Conservation (phyloP, 2,329 filamentous ascomycete genomes). For the Elsinoe ampelina region DNA sequence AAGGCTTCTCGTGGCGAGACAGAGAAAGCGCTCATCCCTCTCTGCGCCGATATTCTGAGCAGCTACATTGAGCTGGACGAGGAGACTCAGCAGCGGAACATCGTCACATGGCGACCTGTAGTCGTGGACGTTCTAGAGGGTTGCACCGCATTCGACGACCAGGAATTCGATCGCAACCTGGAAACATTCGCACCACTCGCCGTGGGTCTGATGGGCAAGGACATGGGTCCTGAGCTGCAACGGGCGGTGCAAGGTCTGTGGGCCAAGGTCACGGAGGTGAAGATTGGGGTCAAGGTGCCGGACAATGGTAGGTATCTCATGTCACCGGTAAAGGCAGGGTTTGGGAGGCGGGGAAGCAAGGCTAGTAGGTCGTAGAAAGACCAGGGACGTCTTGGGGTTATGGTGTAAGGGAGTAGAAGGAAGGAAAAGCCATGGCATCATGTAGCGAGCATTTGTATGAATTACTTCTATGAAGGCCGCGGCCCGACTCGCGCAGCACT, state of each 20-base stretch:
- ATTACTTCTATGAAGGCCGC: background rate
- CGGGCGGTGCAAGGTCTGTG: conserved; percentile 68
- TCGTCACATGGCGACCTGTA: conserved; percentile 91
- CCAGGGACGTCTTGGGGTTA: background rate
- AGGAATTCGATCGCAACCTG: conserved; percentile 72
- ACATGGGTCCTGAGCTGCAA: conserved; percentile 71
- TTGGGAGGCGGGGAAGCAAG: conserved; percentile 5
- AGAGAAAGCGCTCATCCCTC: conserved; percentile 81
- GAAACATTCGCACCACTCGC: conserved; percentile 76
- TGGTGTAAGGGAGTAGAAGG: conserved; percentile 3
- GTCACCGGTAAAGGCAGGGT: conserved; percentile 6
- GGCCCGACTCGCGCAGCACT: no score
- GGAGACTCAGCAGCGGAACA: conserved; percentile 93
- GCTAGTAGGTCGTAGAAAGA: conserved; percentile 9
- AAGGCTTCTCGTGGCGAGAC: conserved; percentile 71
- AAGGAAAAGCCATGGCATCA: background rate
- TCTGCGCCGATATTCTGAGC: conserved; percentile 88
- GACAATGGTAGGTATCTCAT: conserved; percentile 11
- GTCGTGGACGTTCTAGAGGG: conserved; percentile 95
- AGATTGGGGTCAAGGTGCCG: conserved; percentile 31
- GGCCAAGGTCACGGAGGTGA: conserved; percentile 71
- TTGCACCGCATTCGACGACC: conserved; percentile 71
- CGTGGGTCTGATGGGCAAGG: conserved; percentile 72
- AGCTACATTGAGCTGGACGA: conserved; percentile 82
- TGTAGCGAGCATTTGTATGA: conserved; percentile 11